phyloP scores from a whole-genome alignment of 73 alveolate genomes.

The Paramecium octaurelia region DNA sequence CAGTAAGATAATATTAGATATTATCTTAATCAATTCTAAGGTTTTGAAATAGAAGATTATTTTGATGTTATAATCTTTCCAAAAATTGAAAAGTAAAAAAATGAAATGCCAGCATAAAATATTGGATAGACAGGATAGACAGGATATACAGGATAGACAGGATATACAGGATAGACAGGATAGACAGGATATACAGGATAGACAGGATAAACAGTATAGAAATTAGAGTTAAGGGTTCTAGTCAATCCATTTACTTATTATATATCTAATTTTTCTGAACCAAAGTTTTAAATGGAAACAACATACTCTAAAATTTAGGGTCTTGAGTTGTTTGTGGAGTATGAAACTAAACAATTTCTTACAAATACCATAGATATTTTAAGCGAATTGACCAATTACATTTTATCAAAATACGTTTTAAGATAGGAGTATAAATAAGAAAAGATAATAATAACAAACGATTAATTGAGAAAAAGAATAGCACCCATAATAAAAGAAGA shows the following conservation, averaged over 20 bases:
- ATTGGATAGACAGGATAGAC: too few relatives aligned
- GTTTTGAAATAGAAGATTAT: conserved; percentile 28
- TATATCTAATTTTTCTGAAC: neutral
- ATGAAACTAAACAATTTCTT: neutral
- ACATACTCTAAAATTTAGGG: neutral
- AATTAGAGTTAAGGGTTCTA: neutral
- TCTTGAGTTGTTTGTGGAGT: neutral
- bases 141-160: too few relatives aligned
- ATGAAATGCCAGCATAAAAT: too few relatives aligned
- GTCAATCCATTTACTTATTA: neutral
- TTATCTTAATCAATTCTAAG: neutral
- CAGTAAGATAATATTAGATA: neutral
- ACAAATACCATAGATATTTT: neutral
- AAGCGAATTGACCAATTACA: neutral
- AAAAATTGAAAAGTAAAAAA: neutral
- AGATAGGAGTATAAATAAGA: neutral
- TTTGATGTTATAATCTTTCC: neutral
- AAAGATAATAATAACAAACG: neutral
- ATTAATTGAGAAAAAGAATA: neutral
- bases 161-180: too few relatives aligned
- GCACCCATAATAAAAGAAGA: neutral
- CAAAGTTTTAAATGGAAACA: too few relatives aligned
- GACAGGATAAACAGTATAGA: too few relatives aligned
- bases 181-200: too few relatives aligned
- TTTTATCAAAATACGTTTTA: neutral